These are phyloP conservation scores for Trichaptum fuscoviolaceum DNA, from an alignment of 768 basidiomycete genomes.

Conservation along the genomic window DNA sequence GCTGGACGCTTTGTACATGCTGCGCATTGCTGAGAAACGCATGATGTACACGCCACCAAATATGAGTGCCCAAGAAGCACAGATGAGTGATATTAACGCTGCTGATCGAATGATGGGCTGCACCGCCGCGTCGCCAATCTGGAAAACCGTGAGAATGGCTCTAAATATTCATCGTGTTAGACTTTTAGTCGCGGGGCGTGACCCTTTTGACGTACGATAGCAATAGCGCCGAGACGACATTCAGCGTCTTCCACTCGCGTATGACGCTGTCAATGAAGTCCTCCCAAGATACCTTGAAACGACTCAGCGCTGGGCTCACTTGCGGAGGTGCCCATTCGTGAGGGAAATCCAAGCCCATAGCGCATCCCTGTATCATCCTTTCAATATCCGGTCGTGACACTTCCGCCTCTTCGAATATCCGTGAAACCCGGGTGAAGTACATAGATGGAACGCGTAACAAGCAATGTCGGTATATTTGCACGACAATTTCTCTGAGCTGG, in stretches of 20 bases:
- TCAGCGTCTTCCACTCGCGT: slow-evolving; percentile 72
- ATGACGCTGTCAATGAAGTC: slow-evolving; percentile 62
- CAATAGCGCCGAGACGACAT: slow-evolving; percentile 64
- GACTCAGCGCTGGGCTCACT: slow-evolving; percentile 57
- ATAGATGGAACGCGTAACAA: slow-evolving; percentile 71
- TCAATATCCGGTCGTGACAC: slow-evolving; percentile 68
- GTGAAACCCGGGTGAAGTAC: slow-evolving; percentile 75
- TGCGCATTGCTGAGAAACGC: slow-evolving; percentile 66
- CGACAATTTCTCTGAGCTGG: neutral
- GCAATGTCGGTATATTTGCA: slow-evolving; percentile 35
- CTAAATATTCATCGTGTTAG: slow-evolving; percentile 26
- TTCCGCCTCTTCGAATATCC: slow-evolving; percentile 73
- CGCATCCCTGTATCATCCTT: slow-evolving; percentile 30
- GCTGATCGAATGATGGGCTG: slow-evolving; percentile 61
- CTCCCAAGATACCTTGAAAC: slow-evolving; percentile 69
- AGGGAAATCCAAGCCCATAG: slow-evolving; percentile 23
- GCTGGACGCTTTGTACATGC: slow-evolving; percentile 61
- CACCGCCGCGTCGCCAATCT: slow-evolving; percentile 41
- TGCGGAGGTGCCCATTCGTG: slow-evolving; percentile 36
- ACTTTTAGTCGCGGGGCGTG: neutral
- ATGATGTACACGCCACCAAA: slow-evolving; percentile 75
- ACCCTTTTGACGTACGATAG: slow-evolving; percentile 33
- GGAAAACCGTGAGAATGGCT: slow-evolving; percentile 67
- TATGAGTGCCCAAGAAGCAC: slow-evolving; percentile 62
- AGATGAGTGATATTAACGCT: slow-evolving; percentile 60